Conservation (phyloP, 257 asterid species). For the Nyctanthes arbortristis region DNA sequence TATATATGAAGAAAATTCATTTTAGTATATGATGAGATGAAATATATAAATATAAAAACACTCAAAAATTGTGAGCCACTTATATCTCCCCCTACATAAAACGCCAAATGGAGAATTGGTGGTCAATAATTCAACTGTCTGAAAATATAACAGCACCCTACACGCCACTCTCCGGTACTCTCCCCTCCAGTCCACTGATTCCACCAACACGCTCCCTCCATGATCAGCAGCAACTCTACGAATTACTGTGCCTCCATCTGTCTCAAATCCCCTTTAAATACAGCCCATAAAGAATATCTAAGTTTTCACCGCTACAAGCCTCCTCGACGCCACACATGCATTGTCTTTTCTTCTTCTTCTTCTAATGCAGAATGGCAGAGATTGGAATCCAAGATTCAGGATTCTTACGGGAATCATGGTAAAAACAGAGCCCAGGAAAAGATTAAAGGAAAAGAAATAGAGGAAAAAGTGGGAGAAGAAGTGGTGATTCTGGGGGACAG, state of each 20-base stretch:
- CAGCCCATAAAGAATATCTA: slow-evolving; percentile 17
- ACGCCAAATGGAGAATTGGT: slow-evolving; percentile 2
- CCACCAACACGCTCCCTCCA: slow-evolving; percentile 1
- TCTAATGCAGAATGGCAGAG: slow-evolving; percentile 36
- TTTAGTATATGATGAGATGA: too few species aligned
- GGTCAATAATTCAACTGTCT: not conserved
- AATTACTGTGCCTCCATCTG: slow-evolving; percentile 11
- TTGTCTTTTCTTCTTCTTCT: slow-evolving; percentile 36
- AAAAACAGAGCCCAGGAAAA: slow-evolving; percentile 23
- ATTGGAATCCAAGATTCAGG: slow-evolving; percentile 34
- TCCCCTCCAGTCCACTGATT: too few species aligned
- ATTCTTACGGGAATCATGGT: slow-evolving; percentile 22
- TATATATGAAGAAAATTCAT: too few species aligned
- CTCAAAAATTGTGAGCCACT: too few species aligned
- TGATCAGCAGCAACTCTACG: slow-evolving; percentile 6
- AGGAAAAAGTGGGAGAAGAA: slow-evolving; percentile 26
- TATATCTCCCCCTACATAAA: not conserved
- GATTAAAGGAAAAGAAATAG: slow-evolving; percentile 21
- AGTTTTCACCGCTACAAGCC: slow-evolving; percentile 13
- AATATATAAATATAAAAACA: too few species aligned
- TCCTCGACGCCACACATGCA: slow-evolving; percentile 14
- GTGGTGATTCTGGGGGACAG: slow-evolving; percentile 42
- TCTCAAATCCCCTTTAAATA: slow-evolving; percentile 22
- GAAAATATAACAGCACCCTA: not conserved
- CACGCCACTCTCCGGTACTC: not conserved